Conservation (phyloP, 2,329 filamentous ascomycete genomes). For the Colletotrichum liriopes region DNA sequence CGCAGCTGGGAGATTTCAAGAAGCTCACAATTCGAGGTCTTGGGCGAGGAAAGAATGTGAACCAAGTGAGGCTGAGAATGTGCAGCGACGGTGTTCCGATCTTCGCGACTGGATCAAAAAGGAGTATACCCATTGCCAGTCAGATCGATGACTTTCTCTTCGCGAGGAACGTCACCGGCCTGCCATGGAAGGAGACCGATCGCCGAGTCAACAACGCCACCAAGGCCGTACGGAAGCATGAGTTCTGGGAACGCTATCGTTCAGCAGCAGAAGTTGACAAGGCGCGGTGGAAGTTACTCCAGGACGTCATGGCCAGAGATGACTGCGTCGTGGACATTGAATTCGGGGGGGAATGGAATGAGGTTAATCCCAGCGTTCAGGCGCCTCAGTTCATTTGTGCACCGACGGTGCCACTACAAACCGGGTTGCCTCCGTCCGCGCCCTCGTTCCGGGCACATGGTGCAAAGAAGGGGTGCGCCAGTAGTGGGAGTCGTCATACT, state of each 20-base stretch:
- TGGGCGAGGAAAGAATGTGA: neutral
- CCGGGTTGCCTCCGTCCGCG: neutral
- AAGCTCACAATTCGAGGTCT: neutral
- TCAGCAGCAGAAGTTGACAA: slow-evolving; percentile 23
- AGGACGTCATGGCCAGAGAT: slow-evolving; percentile 36
- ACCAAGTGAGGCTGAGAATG: slow-evolving; percentile 23
- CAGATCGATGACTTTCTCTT: slow-evolving; percentile 36
- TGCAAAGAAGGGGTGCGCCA: neutral
- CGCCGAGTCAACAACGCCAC: slow-evolving; percentile 2
- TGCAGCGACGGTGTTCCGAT: slow-evolving; percentile 36
- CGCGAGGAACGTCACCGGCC: slow-evolving; percentile 11
- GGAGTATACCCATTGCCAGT: neutral
- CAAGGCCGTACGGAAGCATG: slow-evolving; percentile 8
- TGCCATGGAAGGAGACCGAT: slow-evolving; percentile 29
- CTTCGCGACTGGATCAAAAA: slow-evolving; percentile 27
- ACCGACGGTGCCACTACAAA: neutral
- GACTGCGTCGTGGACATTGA: slow-evolving; percentile 39
- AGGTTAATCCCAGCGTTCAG: neutral
- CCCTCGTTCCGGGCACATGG: neutral
- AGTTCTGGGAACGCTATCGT: slow-evolving; percentile 31
- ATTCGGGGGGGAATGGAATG: slow-evolving; percentile 25
- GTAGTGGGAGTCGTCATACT: neutral
- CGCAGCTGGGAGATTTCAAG: slow-evolving; percentile 10
- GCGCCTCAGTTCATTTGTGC: neutral
- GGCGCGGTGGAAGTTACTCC: slow-evolving; percentile 29